Conservation (phyloP, 176 grass and related monocot species). For the Phragmites australis region DNA sequence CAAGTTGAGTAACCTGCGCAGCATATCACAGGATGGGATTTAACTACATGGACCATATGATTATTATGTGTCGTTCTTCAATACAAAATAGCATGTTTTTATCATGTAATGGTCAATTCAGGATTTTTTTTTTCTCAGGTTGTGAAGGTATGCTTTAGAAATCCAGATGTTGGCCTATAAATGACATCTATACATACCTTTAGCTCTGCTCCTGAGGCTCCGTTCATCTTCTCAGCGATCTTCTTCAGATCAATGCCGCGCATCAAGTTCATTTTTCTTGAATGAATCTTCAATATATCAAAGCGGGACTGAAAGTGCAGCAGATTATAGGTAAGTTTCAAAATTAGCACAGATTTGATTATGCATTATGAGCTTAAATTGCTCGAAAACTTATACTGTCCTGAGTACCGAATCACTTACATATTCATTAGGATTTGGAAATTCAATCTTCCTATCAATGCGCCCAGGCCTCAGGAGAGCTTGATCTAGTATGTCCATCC, state of each 20-base stretch:
- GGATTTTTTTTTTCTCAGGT: background rate
- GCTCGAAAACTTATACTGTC: background rate
- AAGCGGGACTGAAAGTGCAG: constrained; percentile 68
- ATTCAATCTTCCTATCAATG: constrained; percentile 87
- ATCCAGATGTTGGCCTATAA: background rate
- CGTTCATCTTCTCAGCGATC: constrained; percentile 77
- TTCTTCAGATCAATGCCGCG: constrained; percentile 88
- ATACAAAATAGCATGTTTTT: background rate
- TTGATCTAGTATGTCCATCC: constrained; percentile 83
- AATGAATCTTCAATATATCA: constrained; percentile 97
- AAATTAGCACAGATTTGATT: background rate
- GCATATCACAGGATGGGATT: background rate
- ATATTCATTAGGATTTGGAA: constrained; percentile 76
- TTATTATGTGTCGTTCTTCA: background rate
- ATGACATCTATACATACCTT: constrained; percentile 49
- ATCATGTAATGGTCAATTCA: background rate
- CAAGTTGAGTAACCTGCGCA: background rate
- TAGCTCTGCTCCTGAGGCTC: constrained; percentile 74
- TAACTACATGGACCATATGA: background rate
- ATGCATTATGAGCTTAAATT: background rate
- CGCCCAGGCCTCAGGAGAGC: constrained; percentile 81
- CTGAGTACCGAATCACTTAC: constrained; percentile 36
- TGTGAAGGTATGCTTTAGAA: background rate
- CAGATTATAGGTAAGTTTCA: background rate
- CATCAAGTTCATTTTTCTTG: constrained; percentile 97